These are phyloP conservation scores for Beauveria pseudobassiana DNA, from an alignment of 2,329 filamentous ascomycete species.

Conservation along the genomic window DNA sequence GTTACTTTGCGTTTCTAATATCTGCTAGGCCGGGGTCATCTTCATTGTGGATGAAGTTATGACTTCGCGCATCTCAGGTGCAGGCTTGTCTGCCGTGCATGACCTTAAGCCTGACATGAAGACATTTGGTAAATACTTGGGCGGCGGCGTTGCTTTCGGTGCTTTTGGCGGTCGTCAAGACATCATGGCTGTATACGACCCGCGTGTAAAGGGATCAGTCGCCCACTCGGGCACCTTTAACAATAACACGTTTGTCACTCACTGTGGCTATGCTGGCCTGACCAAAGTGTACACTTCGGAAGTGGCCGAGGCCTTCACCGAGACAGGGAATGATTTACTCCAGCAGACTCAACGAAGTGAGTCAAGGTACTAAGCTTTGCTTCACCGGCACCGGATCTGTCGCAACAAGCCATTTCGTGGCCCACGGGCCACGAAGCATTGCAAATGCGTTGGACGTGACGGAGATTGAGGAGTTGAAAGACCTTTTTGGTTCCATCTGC, in stretches of 20 bases:
- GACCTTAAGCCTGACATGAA: conserved; percentile 51
- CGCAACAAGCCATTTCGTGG: conserved; percentile 30
- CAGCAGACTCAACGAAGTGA: conserved; percentile 22
- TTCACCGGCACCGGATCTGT: conserved; percentile 31
- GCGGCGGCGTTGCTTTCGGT: conserved; percentile 59
- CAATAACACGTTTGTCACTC: conserved; percentile 57
- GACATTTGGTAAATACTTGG: conserved; percentile 59
- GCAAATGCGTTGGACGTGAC: conserved; percentile 22
- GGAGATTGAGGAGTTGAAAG: conserved; percentile 26
- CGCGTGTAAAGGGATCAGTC: conserved; percentile 31
- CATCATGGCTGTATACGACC: conserved; percentile 53
- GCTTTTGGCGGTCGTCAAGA: conserved; percentile 55
- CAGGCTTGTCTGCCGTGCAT: conserved; percentile 38
- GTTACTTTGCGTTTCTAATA: neutral
- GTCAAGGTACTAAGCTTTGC: conserved; percentile 28
- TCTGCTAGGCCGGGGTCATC: conserved; percentile 38
- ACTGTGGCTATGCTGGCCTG: conserved; percentile 39
- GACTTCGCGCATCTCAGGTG: conserved; percentile 49
- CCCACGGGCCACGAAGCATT: conserved; percentile 21
- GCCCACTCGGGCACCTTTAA: conserved; percentile 60
- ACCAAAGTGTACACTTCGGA: conserved; percentile 28
- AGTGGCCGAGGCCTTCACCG: conserved; percentile 24
- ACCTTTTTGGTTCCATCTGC: conserved; percentile 40
- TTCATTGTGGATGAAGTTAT: conserved; percentile 68
- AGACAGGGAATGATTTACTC: conserved; percentile 23